A percentile compares a stretch with the other conserved stretches of the same genome.
These are phyloP conservation scores for Aspergillus sp. DNA, from an alignment of 2,329 filamentous ascomycete species.

Conservation along the genomic window DNA sequence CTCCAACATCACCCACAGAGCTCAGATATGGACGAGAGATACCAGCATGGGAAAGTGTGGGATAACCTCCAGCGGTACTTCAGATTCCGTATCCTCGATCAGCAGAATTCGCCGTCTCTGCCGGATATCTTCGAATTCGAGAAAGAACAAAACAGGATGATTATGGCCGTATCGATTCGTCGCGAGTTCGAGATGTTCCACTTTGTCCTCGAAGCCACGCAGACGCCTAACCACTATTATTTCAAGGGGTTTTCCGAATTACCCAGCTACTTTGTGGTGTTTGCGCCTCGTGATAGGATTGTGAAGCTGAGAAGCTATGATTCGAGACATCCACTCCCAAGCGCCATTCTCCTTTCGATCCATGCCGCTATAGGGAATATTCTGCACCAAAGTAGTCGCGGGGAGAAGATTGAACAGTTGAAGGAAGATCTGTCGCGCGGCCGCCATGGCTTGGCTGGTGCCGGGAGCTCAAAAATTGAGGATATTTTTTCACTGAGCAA, in stretches of 20 bases:
- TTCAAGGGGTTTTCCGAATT: not conserved
- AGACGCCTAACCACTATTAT: not conserved
- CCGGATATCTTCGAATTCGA: too few species aligned
- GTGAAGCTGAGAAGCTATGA: not conserved
- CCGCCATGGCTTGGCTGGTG: not conserved
- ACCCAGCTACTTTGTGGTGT: not conserved
- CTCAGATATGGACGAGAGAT: too few species aligned
- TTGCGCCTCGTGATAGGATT: not conserved
- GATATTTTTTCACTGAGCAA: not conserved
- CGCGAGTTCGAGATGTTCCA: not conserved
- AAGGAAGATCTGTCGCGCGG: not conserved
- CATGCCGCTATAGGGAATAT: not conserved
- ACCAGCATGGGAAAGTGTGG: too few species aligned
- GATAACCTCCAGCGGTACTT: too few species aligned
- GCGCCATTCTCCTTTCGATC: not conserved
- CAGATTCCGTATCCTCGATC: too few species aligned
- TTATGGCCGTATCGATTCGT: too few species aligned
- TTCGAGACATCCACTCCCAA: not conserved
- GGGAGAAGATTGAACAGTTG: not conserved
- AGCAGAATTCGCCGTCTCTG: too few species aligned
- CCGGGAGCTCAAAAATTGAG: not conserved
- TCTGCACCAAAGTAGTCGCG: not conserved
- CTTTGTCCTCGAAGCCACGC: not conserved
- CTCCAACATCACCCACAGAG: too few species aligned
- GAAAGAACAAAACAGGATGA: too few species aligned